These are phyloP conservation scores for Neurospora cerealis DNA, from an alignment of 495 filamentous ascomycete genomes.

Conservation along the genomic window DNA sequence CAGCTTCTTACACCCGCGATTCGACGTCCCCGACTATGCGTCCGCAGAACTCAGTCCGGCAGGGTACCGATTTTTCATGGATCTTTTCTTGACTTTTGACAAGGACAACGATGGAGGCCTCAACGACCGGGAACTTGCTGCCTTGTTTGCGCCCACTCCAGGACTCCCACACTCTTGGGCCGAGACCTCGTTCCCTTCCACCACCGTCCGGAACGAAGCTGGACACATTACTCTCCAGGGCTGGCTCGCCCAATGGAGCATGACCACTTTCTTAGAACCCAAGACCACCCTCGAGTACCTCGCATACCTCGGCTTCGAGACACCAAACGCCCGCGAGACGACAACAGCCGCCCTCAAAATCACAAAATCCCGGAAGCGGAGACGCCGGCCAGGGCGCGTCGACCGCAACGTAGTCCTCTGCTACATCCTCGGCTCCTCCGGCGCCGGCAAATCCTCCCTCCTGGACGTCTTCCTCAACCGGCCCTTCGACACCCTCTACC, in stretches of 20 bases:
- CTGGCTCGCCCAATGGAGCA: constrained; percentile 98
- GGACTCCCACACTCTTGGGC: constrained; percentile 79
- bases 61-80: constrained; percentile 95
- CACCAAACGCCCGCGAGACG: constrained; percentile 49
- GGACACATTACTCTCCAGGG: constrained; percentile 93
- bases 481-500: constrained; percentile 75
- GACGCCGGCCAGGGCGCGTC: constrained; percentile 69
- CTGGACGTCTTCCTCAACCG: constrained; percentile 85
- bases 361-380: constrained; percentile 79
- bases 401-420: constrained; percentile 95
- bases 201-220: constrained; percentile 88
- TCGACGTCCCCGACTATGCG: constrained; percentile 82
- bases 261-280: constrained; percentile 95
- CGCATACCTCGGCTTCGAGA: constrained; percentile 87
- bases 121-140: constrained; percentile 70
- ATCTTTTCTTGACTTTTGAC: constrained; percentile 88
- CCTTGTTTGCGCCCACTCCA: constrained; percentile 87
- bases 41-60: constrained; percentile 91
- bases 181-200: constrained; percentile 80
- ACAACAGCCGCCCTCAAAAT: constrained; percentile 80
- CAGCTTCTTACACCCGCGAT: constrained; percentile 82
- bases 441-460: constrained; percentile 79
- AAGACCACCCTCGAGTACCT: constrained; percentile 92
- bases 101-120: constrained; percentile 96
- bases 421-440: constrained; percentile 78